Base-by-base conservation (phyloP, 768 basidiomycete genomes). In the Neoboletus brunneissimus region DNA sequence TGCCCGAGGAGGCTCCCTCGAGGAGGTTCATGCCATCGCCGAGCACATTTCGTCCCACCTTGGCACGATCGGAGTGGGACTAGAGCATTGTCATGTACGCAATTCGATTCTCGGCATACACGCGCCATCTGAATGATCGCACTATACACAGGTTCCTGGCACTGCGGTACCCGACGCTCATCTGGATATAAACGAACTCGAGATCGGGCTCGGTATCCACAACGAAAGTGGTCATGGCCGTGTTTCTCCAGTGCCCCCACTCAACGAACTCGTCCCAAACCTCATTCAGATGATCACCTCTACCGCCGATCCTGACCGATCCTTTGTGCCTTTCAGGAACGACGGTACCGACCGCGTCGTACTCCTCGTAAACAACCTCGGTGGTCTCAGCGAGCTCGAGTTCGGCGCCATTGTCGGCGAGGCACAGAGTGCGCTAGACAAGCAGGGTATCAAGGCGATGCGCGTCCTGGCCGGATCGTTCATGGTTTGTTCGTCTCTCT, bases 121-220 rank as follows among this genome's bases (percentile, higher is more conserved):
- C 34, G 2, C 5, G 4, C 27, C 12, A 8, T 38, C 40, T 7
- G 40, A 42, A 44, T 48, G 29, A 48, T 50, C n/a, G 5, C 18
- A 15, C n/a, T 53, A 20, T 34, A 45, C 13, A 2, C 54, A 91
- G 88, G 86, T 93, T 41, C 91, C 91, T 10, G 88, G 93, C 32
- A 93, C 91, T 6, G 84, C 84, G 0, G 67, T 80, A 1, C 67
- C 77, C 4, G 71, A 82, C 35, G 79, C 82, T 13, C 79, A 83
- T 66, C 77, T 94, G 23, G 76, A 76, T 4, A 64, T 72, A 13
- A 73, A 80, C 22, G 89, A 93, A 69, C 83, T 94, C 51, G 94
- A 96, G 73, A 87, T 96, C 56, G 94, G 94, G 18, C 84, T 91
- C 77, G 90, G 94, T 13, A 89, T 96, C 54, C 94, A 96, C 74